A percentile compares a stretch with the other conserved stretches of the same genome.
Evolutionary conservation across 805 yeast species (phyloP).

Genomic region (Saccharomycopsis microspora): DNA sequence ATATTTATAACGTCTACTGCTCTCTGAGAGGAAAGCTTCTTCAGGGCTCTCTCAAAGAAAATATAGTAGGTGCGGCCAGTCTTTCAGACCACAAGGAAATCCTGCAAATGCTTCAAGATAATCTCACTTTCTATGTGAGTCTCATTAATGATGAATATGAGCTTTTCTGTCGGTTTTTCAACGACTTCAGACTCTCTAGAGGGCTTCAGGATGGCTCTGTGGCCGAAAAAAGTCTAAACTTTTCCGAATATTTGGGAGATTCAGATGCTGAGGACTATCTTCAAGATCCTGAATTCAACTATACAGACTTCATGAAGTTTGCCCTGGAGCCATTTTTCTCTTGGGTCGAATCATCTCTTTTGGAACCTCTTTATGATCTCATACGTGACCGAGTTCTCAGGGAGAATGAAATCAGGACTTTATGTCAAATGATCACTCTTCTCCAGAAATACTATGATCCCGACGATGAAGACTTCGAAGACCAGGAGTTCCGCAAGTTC

Average conservation of each 20-base stretch:
- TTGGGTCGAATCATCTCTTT: constrained; percentile 45
- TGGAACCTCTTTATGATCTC: constrained; percentile 71
- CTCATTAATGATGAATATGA: constrained; percentile 49
- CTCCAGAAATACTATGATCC: constrained; percentile 54
- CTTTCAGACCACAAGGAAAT: constrained; percentile 24
- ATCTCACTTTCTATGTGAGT: constrained; percentile 47
- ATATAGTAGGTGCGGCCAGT: constrained; percentile 22
- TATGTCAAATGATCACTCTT: constrained; percentile 69
- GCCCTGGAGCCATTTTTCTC: constrained; percentile 28
- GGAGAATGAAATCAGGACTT: constrained; percentile 52
- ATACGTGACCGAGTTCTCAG: constrained; percentile 56
- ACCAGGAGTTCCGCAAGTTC: constrained; percentile 21
- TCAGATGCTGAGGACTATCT: constrained; percentile 2
- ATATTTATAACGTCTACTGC: constrained; percentile 55
- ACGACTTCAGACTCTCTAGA: constrained; percentile 19
- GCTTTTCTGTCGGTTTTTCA: constrained; percentile 47
- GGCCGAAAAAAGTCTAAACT: constrained; percentile 3
- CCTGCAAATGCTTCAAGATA: constrained; percentile 51
- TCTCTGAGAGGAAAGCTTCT: constrained; percentile 41
- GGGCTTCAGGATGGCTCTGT: not conserved
- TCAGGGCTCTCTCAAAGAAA: constrained; percentile 28
- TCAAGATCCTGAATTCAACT: constrained; percentile 14
- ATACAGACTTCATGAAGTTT: constrained; percentile 7
- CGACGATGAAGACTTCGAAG: constrained; percentile 19
- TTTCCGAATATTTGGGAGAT: constrained; percentile 1